Evolutionary conservation across 345 rosid species (phyloP).

Genomic region (Excoecaria agallocha): DNA sequence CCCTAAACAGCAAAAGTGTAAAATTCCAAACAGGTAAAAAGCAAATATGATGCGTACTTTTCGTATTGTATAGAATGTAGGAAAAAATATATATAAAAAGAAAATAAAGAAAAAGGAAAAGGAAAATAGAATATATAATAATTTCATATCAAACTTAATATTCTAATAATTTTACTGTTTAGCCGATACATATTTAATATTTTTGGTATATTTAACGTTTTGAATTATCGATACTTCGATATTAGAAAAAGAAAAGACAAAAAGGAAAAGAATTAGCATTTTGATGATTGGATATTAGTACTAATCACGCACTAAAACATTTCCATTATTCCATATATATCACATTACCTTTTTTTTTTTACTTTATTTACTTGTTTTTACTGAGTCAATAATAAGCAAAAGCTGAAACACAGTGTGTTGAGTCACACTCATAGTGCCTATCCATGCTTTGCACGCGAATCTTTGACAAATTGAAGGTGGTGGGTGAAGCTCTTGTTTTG

Average conservation of each 20-base stretch:
- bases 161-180: too few relatives aligned
- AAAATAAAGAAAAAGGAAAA: too few relatives aligned
- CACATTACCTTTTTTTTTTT: not conserved
- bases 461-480: conserved; percentile 38
- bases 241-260: not conserved
- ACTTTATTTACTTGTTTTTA: not conserved
- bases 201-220: too few relatives aligned
- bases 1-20: conserved; percentile 23
- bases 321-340: not conserved
- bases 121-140: too few relatives aligned
- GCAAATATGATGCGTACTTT: conserved; percentile 14
- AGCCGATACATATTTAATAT: too few relatives aligned
- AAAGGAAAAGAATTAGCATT: not conserved
- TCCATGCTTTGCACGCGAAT: conserved; percentile 52
- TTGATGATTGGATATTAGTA: conserved; percentile 25
- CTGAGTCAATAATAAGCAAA: conserved; percentile 22
- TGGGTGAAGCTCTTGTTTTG: conserved; percentile 13
- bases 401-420: conserved; percentile 34
- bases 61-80: not conserved
- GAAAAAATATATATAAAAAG: too few relatives aligned
- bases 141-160: too few relatives aligned
- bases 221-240: too few relatives aligned
- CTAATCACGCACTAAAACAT: conserved; percentile 8
- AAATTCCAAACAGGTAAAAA: not conserved
- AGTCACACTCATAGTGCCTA: conserved; percentile 39